Evolutionary conservation across 805 yeast species (phyloP), one percentile per base, ranked within the genome.

Genomic region (Yamadazyma olivae): DNA sequence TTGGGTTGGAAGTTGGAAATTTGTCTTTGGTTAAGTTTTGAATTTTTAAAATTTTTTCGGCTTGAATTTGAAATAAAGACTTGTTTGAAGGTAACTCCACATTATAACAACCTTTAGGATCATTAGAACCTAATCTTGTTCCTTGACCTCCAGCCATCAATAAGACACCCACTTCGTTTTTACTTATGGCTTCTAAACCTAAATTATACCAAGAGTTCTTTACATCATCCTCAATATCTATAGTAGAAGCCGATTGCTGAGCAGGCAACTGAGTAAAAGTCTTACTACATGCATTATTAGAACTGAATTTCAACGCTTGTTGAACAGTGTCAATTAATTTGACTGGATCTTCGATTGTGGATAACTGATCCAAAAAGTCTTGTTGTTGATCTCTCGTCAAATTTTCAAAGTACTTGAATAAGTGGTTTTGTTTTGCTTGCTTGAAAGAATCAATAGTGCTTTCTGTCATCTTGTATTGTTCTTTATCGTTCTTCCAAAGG

Each of bases 131-230:
- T 36, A 93, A 70, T 44, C 99, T 74, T 6, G 97, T 85, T 21
- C 99, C 99, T 61, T 93, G 99, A 33, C 99, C 99, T 38, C 99
- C 99, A 9, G 99, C 97, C 85, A 93, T 83, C 35, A 93, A 69
- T 28, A 93, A 70, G 4, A 93, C 91, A 22, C 88, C 99, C 17
- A 91, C 98, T 51, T 83, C 77, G 45, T 82, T 82, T 10, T 67
- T 58, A 13, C 75, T 59, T 36, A 93, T 81, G 20, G 91, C 84
- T 17, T 77, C 65, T 13, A 81, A 58, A 10, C 99, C 99, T 12
- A 63, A 27, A 2, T 58, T 38, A 16, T 50, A 46, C 77, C 82
- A 83, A 10, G 49, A 28, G 4, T 43, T 45, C 27, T 55, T 53
- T 28, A 57, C 51, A 10, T 49, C 56, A 1, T 37, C 36, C 13